Percentiles rank a stretch among this genome's conserved stretches.
Evolutionary conservation across 371 early-diverging fungal species (phyloP).

Genomic region (Rhizopus stolonifer): DNA sequence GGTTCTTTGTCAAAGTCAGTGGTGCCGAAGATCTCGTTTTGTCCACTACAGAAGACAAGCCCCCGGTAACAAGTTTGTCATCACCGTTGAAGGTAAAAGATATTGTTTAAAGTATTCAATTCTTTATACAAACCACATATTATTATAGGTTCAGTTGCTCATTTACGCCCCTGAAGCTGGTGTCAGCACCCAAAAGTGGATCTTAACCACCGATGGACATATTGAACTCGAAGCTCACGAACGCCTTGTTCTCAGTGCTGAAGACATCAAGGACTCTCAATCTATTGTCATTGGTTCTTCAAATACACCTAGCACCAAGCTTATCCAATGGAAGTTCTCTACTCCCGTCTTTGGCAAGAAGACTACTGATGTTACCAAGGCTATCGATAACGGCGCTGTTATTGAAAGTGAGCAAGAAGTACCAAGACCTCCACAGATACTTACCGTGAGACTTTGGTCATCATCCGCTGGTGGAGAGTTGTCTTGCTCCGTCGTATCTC

Average conservation of each 20-base stretch:
- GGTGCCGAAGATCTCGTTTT: constrained; percentile 31
- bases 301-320: neutral
- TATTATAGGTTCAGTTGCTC: constrained; percentile 25
- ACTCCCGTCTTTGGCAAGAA: constrained; percentile 41
- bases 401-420: constrained; percentile 28
- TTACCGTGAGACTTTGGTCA: constrained; percentile 17
- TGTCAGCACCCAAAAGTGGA: constrained; percentile 38
- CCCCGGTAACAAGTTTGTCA: constrained; percentile 40
- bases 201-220: constrained; percentile 36
- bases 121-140: neutral
- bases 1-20: constrained; percentile 45
- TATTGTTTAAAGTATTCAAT: neutral
- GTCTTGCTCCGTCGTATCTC: constrained; percentile 23
- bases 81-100: constrained; percentile 37
- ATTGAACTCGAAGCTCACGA: constrained; percentile 38
- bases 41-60: constrained; percentile 19
- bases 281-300: constrained; percentile 9
- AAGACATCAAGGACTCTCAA: constrained; percentile 18
- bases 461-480: constrained; percentile 29
- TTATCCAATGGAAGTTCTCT: constrained; percentile 42
- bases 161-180: constrained; percentile 24
- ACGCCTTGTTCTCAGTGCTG: constrained; percentile 23
- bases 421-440: constrained; percentile 8
- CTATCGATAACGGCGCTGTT: constrained; percentile 20
- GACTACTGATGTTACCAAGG: constrained; percentile 18